Base-by-base conservation (phyloP, 2,329 filamentous ascomycete genomes). In the Xylaria hypoxylon region DNA sequence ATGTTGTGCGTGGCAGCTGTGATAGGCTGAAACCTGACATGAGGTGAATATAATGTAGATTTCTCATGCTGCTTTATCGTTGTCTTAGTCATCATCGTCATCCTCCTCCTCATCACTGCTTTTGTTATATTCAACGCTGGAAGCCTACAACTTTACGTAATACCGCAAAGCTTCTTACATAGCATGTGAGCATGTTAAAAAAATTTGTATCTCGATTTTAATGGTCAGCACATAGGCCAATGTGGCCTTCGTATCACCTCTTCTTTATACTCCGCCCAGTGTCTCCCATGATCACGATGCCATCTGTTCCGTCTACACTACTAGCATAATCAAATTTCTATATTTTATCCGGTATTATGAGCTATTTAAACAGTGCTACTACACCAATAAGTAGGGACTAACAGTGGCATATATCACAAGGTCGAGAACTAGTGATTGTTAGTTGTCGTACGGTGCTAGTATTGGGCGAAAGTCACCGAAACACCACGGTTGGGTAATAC, bases 1-100 rank as follows among this genome's bases (percentile, higher is more conserved):
- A 48, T 47, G 35, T 56, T 47, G 35, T 56, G 60, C 3, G 38
- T 52, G 17, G 45, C n/a, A 45, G n/a, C 28, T n/a, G 6, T 60
- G 62, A 24, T 45, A 62, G 28, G n/a, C 19, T 26, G 28, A 31
- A 42, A 28, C 31, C 26, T 60, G 19, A 33, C 22, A n/a, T 44
- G 40, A 47, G 35, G 31, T 51, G 31, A 35, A 10, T 24, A 38
- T n/a, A 35, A 10, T 24, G 26, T n/a, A 13, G 13, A 8, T 47
- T 19, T 35, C 40, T 7, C 19, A 35, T 35, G 42, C 19, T 58
- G 11, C 19, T n/a, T 31, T 24, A 13, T 47, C 8, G 42, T 31
- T 33, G 28, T 35, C 42, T 45, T 58, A 47, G 44, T 58, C 42
- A 45, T 33, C 55, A 35, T 47, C 17, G 11, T 45, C 42, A 45